phyloP scores from a whole-genome alignment of 257 asterid species.

The Penstemon davidsonii region DNA sequence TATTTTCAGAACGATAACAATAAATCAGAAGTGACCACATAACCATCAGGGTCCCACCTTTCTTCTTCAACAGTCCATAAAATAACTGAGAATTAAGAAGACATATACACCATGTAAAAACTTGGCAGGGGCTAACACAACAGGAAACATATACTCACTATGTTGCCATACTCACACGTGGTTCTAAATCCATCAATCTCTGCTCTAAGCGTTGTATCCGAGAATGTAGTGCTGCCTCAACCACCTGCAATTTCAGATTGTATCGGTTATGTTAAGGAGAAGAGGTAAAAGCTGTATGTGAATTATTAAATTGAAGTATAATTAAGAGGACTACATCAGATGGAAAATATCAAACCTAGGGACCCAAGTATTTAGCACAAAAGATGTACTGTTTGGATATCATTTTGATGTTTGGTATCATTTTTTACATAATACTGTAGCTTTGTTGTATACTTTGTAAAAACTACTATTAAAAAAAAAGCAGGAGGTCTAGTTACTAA shows the following conservation, averaged over 20 bases:
- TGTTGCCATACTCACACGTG: slow-evolving; percentile 74
- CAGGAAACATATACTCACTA: slow-evolving; percentile 34
- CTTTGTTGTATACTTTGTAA: not conserved
- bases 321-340: not conserved
- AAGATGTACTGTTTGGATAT: not conserved
- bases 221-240: slow-evolving; percentile 96
- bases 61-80: slow-evolving; percentile 11
- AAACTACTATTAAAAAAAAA: not conserved
- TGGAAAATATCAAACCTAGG: not conserved
- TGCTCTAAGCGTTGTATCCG: slow-evolving; percentile 83
- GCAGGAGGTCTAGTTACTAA: not conserved
- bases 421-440: not conserved
- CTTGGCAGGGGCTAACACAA: slow-evolving; percentile 7
- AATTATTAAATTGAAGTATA: not conserved
- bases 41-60: not conserved
- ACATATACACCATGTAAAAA: not conserved
- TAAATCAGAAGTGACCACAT: slow-evolving; percentile 6
- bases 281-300: not conserved
- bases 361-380: not conserved
- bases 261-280: not conserved
- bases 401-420: not conserved
- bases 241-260: slow-evolving; percentile 61
- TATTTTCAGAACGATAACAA: slow-evolving; percentile 12
- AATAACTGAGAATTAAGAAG: slow-evolving; percentile 4
- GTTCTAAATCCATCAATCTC: slow-evolving; percentile 83